Evolutionary conservation across 1,139 yeast species (phyloP).

Genomic region (Suhomyces wounanorum): DNA sequence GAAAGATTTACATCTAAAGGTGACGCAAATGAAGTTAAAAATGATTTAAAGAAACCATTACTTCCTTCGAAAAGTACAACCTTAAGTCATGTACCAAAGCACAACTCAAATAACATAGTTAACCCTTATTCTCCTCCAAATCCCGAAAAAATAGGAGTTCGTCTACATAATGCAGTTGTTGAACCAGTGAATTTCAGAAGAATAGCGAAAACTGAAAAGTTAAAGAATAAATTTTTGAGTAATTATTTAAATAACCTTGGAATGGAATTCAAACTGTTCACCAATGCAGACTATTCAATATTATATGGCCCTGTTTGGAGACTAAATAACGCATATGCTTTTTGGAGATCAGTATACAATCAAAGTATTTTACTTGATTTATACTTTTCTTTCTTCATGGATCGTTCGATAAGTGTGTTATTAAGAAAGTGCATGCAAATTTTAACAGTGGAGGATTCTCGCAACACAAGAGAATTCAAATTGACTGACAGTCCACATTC

Average conservation of each 20-base stretch:
- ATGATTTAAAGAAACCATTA: neutral
- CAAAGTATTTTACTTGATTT: slow-evolving; percentile 29
- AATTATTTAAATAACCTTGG: slow-evolving; percentile 18
- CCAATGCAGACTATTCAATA: slow-evolving; percentile 19
- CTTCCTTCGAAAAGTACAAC: neutral
- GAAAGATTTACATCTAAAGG: neutral
- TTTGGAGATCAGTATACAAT: slow-evolving; percentile 36
- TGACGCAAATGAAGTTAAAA: neutral
- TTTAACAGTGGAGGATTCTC: slow-evolving; percentile 16
- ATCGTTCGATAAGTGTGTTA: slow-evolving; percentile 38
- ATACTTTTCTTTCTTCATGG: slow-evolving; percentile 40
- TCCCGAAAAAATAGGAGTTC: slow-evolving; percentile 9
- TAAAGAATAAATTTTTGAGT: slow-evolving; percentile 21
- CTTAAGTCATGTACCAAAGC: neutral
- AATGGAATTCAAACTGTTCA: slow-evolving; percentile 19
- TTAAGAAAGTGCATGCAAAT: slow-evolving; percentile 30
- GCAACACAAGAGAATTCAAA: neutral
- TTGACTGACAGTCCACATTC: slow-evolving; percentile 9
- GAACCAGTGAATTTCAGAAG: slow-evolving; percentile 13
- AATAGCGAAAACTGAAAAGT: slow-evolving; percentile 11
- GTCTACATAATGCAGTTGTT: slow-evolving; percentile 18
- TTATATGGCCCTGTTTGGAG: slow-evolving; percentile 34
- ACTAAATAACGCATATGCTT: slow-evolving; percentile 18
- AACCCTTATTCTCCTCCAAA: slow-evolving; percentile 16
- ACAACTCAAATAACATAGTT: slow-evolving; percentile 11